A percentile compares a stretch with the other conserved stretches of the same genome.
These are phyloP conservation scores for Fusarium sp. DNA, from an alignment of 2,329 filamentous ascomycete species.

Conservation along the genomic window DNA sequence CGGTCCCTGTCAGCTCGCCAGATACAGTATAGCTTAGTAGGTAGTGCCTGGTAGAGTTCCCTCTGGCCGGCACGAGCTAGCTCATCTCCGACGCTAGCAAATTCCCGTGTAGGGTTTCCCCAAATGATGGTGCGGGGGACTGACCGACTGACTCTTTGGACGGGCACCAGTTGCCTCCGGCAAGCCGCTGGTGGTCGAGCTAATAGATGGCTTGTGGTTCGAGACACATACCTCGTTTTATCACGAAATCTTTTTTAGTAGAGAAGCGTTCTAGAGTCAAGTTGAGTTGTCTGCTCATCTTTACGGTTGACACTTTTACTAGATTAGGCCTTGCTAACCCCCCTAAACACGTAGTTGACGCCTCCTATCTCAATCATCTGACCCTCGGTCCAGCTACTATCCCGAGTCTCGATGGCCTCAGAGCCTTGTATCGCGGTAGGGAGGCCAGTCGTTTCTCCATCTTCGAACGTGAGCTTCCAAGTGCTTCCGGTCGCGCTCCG, in stretches of 20 bases:
- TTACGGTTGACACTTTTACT: neutral
- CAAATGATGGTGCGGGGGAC: neutral
- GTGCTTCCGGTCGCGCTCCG: neutral
- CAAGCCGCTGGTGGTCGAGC: neutral
- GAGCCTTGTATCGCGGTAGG: neutral
- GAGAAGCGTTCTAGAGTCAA: neutral
- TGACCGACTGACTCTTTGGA: neutral
- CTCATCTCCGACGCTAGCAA: conserved; percentile 1
- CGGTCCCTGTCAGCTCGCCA: neutral
- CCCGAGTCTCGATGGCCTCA: neutral
- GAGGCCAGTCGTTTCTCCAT: neutral
- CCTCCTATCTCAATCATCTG: neutral
- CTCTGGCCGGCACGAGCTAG: neutral
- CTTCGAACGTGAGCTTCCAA: neutral
- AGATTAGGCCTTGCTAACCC: neutral
- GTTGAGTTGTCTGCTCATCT: neutral
- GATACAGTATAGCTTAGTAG: neutral
- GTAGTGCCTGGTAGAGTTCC: neutral
- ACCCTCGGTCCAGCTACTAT: neutral
- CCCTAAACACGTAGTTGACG: neutral
- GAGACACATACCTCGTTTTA: neutral
- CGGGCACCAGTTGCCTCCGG: neutral
- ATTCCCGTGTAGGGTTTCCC: neutral
- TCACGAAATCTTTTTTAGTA: neutral
- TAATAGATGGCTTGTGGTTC: neutral